Evolutionary conservation across 2,329 filamentous ascomycete species (phyloP), one percentile per base, ranked within the genome.

Genomic region (Phialophora tarda): DNA sequence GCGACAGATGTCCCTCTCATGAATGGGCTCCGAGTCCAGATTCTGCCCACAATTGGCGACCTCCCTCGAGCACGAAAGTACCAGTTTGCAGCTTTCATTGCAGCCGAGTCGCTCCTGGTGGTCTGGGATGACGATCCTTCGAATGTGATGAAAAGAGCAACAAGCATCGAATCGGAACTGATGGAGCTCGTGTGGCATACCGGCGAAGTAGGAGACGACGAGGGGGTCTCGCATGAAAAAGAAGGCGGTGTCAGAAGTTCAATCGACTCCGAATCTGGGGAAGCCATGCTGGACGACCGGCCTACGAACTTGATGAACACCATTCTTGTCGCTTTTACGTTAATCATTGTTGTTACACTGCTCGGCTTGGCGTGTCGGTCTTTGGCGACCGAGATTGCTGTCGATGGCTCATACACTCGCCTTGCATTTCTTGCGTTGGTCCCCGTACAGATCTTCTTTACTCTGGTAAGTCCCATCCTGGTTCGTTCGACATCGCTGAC

Each of bases 41-140:
- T 93, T 66, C 78, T 93, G 10, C 89, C 89, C 0, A 89, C 86
- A 0, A 84, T 93, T 54, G 85, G 89, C 17, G 89, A 92, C 73
- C 82, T 93, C 3, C 83, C 87, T 0, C 83, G 86, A 48, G 90
- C 90, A 4, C 84, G 91, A 66, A 93, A 92, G 76, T 87, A 92
- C 75, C 91, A 94, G 75, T 93, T 90, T 71, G 91, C 91, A 12
- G 91, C 91, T 7, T 93, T 94, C 75, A 84, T 94, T 50, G 88
- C 89, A 1, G 86, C 85, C 0, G 88, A 91, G 68, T 86, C 86
- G 4, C 81, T 93, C 4, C 80, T 95, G 1, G 81, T 94, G 1
- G 90, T 94, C 0, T 95, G 91, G 91, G 91, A 94, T 71, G 91
- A 94, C 71, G 90, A 93, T 64, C 86, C 91, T 0, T 82, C 89